phyloP scores from a whole-genome alignment of 345 rosid species.

The Populus alba region DNA sequence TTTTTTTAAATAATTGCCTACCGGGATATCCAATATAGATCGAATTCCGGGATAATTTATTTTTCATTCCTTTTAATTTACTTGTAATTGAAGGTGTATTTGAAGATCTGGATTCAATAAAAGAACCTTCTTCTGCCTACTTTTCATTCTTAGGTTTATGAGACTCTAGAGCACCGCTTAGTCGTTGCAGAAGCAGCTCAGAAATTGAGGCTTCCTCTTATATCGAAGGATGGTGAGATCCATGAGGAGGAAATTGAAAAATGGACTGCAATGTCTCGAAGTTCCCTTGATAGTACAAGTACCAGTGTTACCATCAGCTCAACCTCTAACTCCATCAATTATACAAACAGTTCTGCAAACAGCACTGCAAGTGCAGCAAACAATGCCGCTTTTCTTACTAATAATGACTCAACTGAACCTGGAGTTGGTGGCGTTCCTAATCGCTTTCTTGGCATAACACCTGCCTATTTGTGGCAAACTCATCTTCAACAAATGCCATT shows the following conservation, averaged over 20 bases:
- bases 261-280: slow-evolving; percentile 77
- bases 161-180: slow-evolving; percentile 81
- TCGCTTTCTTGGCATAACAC: slow-evolving; percentile 89
- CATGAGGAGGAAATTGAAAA: slow-evolving; percentile 92
- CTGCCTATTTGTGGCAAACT: slow-evolving; percentile 78
- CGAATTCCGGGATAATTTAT: background rate
- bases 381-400: slow-evolving; percentile 28
- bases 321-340: slow-evolving; percentile 60
- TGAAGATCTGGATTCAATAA: background rate
- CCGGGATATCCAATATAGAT: background rate
- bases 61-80: background rate
- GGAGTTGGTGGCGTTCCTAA: slow-evolving; percentile 92
- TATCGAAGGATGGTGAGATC: slow-evolving; percentile 87
- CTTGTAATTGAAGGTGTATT: background rate
- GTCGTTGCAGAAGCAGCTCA: slow-evolving; percentile 97
- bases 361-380: slow-evolving; percentile 41
- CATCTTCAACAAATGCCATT: slow-evolving; percentile 70
- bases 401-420: slow-evolving; percentile 55
- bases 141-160: slow-evolving; percentile 59
- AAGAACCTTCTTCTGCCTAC: background rate
- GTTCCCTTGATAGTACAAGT: slow-evolving; percentile 80
- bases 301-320: slow-evolving; percentile 75
- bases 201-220: slow-evolving; percentile 86
- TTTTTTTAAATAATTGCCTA: background rate
- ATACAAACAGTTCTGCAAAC: slow-evolving; percentile 52